Conservation (phyloP, 495 filamentous ascomycete species). For the Lepraria neglecta region DNA sequence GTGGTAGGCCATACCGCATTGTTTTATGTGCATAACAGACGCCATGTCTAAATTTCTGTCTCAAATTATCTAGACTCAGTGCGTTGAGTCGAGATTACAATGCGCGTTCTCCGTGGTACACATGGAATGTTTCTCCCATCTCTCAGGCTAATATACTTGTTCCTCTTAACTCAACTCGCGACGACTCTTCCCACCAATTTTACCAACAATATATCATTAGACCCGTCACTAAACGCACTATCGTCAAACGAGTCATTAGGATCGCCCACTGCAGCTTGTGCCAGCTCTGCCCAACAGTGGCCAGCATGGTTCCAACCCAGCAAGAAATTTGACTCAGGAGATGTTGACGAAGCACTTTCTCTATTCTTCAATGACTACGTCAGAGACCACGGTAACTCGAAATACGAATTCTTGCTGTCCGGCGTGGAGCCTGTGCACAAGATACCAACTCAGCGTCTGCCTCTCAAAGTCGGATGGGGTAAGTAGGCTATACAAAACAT, state of each 20-base stretch:
- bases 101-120: not conserved
- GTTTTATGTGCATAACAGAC: not conserved
- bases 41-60: too few species aligned
- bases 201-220: not conserved
- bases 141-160: not conserved
- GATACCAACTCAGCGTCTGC: conserved; percentile 19
- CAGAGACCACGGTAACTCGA: conserved; percentile 1
- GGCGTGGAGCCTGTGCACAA: conserved; percentile 14
- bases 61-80: not conserved
- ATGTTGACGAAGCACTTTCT: conserved; percentile 7
- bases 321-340: conserved; percentile 14
- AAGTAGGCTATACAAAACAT: not conserved
- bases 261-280: conserved; percentile 7
- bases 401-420: conserved; percentile 14
- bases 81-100: not conserved
- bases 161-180: not conserved
- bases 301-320: conserved; percentile 22
- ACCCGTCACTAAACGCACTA: not conserved
- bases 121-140: not conserved
- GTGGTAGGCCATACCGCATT: too few species aligned
- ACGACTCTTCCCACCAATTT: not conserved
- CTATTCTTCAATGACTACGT: conserved; percentile 18
- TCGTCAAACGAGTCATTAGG: not conserved
- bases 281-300: conserved; percentile 1
- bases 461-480: conserved; percentile 15